Evolutionary conservation across 257 asterid genomes (phyloP).

Genomic region (Leonotis leonurus): DNA sequence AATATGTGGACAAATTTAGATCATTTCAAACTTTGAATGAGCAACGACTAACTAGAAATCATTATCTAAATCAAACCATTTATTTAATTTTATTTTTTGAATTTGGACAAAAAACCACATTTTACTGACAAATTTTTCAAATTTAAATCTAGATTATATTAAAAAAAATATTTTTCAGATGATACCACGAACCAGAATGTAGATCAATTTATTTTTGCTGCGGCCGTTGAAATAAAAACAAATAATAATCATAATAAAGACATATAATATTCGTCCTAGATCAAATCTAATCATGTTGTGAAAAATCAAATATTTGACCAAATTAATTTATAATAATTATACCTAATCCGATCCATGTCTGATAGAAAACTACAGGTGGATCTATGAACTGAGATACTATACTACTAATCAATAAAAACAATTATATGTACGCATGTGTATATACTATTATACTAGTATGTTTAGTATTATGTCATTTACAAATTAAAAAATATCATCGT

Average conservation of each 20-base stretch:
- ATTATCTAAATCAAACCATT: background rate
- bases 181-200: conserved; percentile 3
- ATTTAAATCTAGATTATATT: background rate
- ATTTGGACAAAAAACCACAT: background rate
- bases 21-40: background rate
- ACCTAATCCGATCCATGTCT: conserved; percentile 22
- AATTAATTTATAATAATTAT: background rate
- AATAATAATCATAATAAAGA: background rate
- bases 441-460: too few relatives aligned
- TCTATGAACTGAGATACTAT: conserved; percentile 7
- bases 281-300: background rate
- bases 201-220: conserved; percentile 17
- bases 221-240: background rate
- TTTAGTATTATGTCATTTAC: too few relatives aligned
- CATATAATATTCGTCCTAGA: conserved; percentile 1
- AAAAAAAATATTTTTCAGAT: background rate
- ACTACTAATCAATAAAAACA: background rate
- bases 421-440: too few relatives aligned
- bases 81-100: too few relatives aligned
- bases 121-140: conserved; percentile 13
- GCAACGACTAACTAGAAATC: background rate
- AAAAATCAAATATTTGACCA: conserved; percentile 10
- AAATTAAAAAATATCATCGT: too few relatives aligned
- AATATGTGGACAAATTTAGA: too few relatives aligned
- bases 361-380: background rate